Percentiles rank a stretch among this genome's conserved stretches.
Evolutionary conservation across 805 yeast species (phyloP).

Genomic region (Clavispora carvajalis): DNA sequence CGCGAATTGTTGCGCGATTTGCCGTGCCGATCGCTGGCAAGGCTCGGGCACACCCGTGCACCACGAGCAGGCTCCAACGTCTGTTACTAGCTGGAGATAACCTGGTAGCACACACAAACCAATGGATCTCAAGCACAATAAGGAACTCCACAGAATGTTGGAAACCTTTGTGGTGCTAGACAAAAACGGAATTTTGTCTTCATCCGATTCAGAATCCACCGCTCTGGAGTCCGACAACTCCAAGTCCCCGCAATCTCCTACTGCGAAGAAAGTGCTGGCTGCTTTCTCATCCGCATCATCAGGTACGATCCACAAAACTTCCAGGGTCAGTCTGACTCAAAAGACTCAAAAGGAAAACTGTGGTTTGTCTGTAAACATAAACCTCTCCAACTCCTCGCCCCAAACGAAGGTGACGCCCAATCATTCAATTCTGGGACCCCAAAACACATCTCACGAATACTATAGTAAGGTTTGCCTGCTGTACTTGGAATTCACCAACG

Average conservation of each 20-base stretch:
- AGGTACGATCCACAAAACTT: too few relatives aligned
- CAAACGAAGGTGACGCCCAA: too few relatives aligned
- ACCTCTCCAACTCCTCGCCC: too few relatives aligned
- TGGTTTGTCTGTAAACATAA: too few relatives aligned
- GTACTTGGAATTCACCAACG: conserved; percentile 28
- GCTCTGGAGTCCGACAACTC: conserved; percentile 5
- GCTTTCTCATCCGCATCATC: too few relatives aligned
- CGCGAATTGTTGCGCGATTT: too few relatives aligned
- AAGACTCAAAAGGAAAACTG: background rate
- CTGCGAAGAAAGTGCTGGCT: background rate
- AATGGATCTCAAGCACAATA: conserved; percentile 12
- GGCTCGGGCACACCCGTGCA: background rate
- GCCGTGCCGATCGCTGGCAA: too few relatives aligned
- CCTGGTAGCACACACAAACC: too few relatives aligned
- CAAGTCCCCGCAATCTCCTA: background rate
- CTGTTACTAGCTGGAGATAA: too few relatives aligned
- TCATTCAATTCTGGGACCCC: background rate
- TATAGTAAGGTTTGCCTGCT: conserved; percentile 16
- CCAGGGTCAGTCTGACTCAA: background rate
- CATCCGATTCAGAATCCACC: conserved; percentile 7
- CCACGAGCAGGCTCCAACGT: too few relatives aligned
- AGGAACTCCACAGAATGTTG: conserved; percentile 7
- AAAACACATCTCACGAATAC: background rate
- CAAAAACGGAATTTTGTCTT: conserved; percentile 10
- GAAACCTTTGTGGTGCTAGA: conserved; percentile 10